Evolutionary conservation across 169 alveolate species (phyloP), one percentile per base, ranked within the genome.

Genomic region (Plasmodium adleri): DNA sequence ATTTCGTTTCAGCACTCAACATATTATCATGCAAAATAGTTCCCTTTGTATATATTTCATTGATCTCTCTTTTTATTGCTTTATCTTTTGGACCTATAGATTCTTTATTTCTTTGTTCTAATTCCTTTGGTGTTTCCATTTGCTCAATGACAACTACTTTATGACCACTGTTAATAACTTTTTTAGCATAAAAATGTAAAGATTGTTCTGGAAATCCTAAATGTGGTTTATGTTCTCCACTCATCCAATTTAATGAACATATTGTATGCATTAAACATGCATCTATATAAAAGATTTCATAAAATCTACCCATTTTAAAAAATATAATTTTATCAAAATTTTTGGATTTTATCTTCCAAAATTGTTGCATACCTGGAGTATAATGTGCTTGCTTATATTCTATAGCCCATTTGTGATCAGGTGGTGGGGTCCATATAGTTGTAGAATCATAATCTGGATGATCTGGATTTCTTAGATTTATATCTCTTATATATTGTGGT

Each of bases 121-220:
- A 88, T 92, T 97, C 98, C 63, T 96, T 97, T 10, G 99, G 99
- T 12, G 99, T 98, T 93, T 99, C 99, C 72, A 98, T 98, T 93
- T 99, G 99, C 93, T 99, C 99, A 3, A 98, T 98, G n/a, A 99
- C 99, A 3, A 98, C 99, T 4, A 98, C 99, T 76, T 97, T 98
- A 87, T 93, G 97, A 17, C 99, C 99, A 56, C 95, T 87, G 45
- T 95, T 92, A 1, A 98, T 98, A 49, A 99, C 97, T 56, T 90
- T 94, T 62, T 94, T 94, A 0, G 99, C 98, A 70, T 97, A 98
- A 60, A 95, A 93, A 73, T 98, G 99, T 15, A 98, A 91, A n/a
- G 98, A 96, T 76, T 97, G 98, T 93, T 99, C 99, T 1, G 99
- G 99, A 86, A 99, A 99, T 1, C 99, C 99, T 49, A 98, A 98